Evolutionary conservation across 2,329 filamentous ascomycete genomes (phyloP), one percentile per base, ranked within the genome.

Genomic region (Alternaria sp.): DNA sequence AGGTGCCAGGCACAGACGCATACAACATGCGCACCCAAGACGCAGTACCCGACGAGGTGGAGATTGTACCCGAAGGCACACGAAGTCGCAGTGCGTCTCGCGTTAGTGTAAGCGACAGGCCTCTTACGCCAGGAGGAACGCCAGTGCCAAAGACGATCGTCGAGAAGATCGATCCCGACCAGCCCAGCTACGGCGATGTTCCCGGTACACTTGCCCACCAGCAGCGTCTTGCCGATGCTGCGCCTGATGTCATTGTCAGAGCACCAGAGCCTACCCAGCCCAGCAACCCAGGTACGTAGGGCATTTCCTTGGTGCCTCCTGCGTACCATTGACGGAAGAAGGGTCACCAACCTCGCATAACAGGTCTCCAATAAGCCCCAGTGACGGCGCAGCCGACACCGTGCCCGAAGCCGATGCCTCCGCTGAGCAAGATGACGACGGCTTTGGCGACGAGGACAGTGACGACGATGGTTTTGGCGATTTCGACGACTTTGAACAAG

Each of bases 41-140:
- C 73, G 86, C 87, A 28, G 87, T 89, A 6, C 87, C 87, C 5
- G 87, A 90, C 71, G 86, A 89, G 73, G 81, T 90, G 28, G 86
- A 89, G 72, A 80, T 90, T 53, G 80, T 89, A 5, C 79, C 78
- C 11, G 78, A 81, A 14, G 78, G 78, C 45, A 41, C 59, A 38
- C 69, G 78, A 38, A 80, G 78, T 67, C 74, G 79, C 50, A 80
- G 78, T 61, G 49, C 76, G 34, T 80, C 78, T 6, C 68, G 74
- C 65, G 76, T 82, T 66, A 81, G 78, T 67, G 72, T 70, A 9
- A 78, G 79, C 80, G 82, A 83, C 61, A 76, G 80, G 58, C 81
- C 84, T 22, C 67, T 80, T 38, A 85, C 83, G 10, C 85, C 85
- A 5, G 84, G 83, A 34, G 85, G 82, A 49, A 65, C 82, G 6